A percentile compares a stretch with the other conserved stretches of the same genome.
These are phyloP conservation scores for Exidia glandulosa DNA, from an alignment of 768 basidiomycete species.

Conservation along the genomic window DNA sequence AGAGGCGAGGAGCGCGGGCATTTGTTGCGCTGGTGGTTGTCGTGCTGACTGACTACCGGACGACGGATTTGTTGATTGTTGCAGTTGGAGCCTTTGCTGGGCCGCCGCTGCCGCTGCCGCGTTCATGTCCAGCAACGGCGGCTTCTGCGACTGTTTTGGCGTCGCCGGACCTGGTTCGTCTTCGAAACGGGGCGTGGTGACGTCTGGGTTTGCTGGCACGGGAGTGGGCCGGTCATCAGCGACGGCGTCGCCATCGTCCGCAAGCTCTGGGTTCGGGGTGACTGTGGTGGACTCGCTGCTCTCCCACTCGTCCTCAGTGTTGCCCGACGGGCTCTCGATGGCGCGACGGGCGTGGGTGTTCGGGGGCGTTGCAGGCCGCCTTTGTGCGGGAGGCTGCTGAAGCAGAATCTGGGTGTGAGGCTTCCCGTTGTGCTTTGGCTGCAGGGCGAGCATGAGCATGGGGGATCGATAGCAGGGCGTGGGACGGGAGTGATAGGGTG, in stretches of 20 bases:
- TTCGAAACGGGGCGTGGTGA: constrained; percentile 4
- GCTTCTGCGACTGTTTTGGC: not conserved
- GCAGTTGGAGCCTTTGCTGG: not conserved
- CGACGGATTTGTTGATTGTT: not conserved
- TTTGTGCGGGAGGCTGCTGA: constrained; percentile 1
- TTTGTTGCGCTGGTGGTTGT: not conserved
- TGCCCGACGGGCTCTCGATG: constrained; percentile 12
- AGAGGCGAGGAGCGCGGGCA: not conserved
- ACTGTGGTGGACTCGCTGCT: constrained; percentile 68
- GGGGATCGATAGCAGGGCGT: not conserved
- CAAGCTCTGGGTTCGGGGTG: constrained; percentile 39
- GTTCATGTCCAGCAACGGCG: not conserved
- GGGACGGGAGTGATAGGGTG: not conserved
- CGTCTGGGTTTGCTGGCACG: constrained; percentile 20
- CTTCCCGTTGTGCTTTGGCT: not conserved
- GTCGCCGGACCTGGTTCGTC: constrained; percentile 2
- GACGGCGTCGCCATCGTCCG: constrained; percentile 32
- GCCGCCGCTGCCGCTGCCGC: not conserved
- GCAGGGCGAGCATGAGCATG: not conserved
- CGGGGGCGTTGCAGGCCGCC: constrained; percentile 1
- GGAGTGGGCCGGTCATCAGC: constrained; percentile 16
- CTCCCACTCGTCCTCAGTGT: constrained; percentile 61
- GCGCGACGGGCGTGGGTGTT: not conserved
- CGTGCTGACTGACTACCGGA: not conserved
- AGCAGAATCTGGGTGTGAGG: not conserved